phyloP scores from a whole-genome alignment of 2,329 filamentous ascomycete species.

The Hypoxylon sp. region DNA sequence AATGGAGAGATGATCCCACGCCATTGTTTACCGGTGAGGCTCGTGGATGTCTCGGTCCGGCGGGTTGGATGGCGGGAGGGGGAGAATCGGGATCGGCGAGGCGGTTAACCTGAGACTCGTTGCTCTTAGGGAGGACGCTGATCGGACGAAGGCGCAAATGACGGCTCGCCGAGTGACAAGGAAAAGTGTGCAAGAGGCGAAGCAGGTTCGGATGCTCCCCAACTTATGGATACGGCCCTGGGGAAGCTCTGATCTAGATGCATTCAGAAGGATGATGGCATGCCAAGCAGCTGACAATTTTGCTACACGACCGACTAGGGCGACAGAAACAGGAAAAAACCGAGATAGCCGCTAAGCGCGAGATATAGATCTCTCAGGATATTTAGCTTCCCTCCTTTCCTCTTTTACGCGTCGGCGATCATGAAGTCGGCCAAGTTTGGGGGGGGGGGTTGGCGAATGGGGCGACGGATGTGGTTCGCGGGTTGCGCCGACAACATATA shows the following conservation, averaged over 20 bases:
- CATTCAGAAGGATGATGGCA: conserved; percentile 44
- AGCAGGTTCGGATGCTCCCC: conserved; percentile 36
- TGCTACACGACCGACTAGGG: conserved; percentile 29
- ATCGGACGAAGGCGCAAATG: conserved; percentile 37
- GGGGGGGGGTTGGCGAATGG: conserved; percentile 14
- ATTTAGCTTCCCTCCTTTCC: too few relatives aligned
- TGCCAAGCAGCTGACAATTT: conserved; percentile 39
- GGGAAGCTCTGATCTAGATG: conserved; percentile 41
- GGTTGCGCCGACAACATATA: conserved; percentile 16
- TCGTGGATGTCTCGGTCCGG: conserved; percentile 15
- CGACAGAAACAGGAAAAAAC: conserved; percentile 16
- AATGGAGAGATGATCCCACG: conserved; percentile 82
- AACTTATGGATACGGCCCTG: conserved; percentile 38
- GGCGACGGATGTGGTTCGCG: neutral
- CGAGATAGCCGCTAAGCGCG: conserved; percentile 32
- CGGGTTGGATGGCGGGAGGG: conserved; percentile 4
- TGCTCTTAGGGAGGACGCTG: conserved; percentile 39
- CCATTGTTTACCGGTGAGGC: conserved; percentile 59
- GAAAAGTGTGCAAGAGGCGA: conserved; percentile 33
- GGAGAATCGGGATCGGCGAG: conserved; percentile 1
- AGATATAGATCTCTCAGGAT: conserved; percentile 17
- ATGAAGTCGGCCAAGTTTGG: conserved; percentile 1
- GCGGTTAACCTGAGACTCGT: conserved; percentile 12
- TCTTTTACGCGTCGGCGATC: conserved; percentile 28
- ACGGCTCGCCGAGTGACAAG: conserved; percentile 28